A percentile compares a stretch with the other conserved stretches of the same genome.
Evolutionary conservation across 805 yeast genomes (phyloP).

Genomic region (Brettanomyces nanus): DNA sequence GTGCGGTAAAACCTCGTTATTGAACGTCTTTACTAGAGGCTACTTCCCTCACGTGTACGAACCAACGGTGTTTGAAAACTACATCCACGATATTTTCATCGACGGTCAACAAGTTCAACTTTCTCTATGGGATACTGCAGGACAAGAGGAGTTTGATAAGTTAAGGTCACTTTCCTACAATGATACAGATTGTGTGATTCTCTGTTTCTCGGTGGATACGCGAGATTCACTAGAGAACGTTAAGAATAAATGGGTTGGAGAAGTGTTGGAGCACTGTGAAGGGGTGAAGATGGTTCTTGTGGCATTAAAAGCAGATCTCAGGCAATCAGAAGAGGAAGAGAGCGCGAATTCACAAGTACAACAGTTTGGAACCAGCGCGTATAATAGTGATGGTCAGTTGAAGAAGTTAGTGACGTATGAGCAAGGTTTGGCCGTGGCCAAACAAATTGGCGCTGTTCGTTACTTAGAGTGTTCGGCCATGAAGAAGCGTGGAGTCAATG

Average conservation of each 20-base stretch:
- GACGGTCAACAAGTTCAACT: conserved; percentile 89
- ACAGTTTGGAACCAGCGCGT: conserved; percentile 14
- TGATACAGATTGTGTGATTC: conserved; percentile 95
- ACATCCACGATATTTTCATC: conserved; percentile 92
- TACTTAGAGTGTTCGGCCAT: conserved; percentile 96
- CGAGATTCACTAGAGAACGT: conserved; percentile 92
- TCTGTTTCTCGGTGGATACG: conserved; percentile 91
- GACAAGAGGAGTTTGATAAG: conserved; percentile 96
- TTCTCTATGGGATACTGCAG: conserved; percentile 98
- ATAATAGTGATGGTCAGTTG: conserved; percentile 20
- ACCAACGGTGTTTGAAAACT: conserved; percentile 96
- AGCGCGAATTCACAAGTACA: neutral
- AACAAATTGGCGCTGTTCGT: conserved; percentile 86
- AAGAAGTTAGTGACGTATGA: conserved; percentile 73
- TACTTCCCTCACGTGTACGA: conserved; percentile 98
- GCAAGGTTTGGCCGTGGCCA: conserved; percentile 90
- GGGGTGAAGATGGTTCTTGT: conserved; percentile 91
- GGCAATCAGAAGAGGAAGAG: conserved; percentile 46
- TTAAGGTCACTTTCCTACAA: conserved; percentile 86
- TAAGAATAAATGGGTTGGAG: conserved; percentile 94
- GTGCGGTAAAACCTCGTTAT: conserved; percentile 92
- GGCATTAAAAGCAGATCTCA: conserved; percentile 89
- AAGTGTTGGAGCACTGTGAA: conserved; percentile 93
- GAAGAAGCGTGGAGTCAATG: conserved; percentile 95
- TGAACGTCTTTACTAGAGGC: conserved; percentile 94